Base-by-base conservation (phyloP, 768 basidiomycete species). In the Cubamyces lactineus region DNA sequence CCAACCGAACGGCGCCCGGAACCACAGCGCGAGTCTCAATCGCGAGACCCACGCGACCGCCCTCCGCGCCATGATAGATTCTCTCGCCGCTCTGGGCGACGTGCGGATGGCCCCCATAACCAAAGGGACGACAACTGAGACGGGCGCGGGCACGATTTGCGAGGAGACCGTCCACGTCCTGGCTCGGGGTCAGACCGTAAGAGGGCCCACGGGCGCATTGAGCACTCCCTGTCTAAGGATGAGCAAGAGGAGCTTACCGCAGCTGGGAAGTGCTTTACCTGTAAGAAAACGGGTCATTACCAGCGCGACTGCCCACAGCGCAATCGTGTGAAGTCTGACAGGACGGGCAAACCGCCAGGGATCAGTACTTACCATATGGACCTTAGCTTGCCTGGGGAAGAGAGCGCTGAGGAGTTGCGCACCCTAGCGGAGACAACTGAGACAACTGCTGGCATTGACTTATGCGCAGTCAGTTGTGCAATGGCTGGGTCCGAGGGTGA, bases 181-280 rank as follows among this genome's bases (percentile, higher is more conserved):
- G 34, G 34, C 34, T 34, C 34, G 9, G 9, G 34, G 9, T 1
- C 34, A 34, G 34, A 11, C 6, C 11, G 28, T 28, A 28, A 28
- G 28, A 28, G 7, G 28, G 3, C 28, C 28, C 3, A 7, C 28
- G 28, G 28, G 4, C 7, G 28, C 3, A 3, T 28, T 28, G 28
- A 7, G 28, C 28, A 28, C 34, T 4, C 9, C 34, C 53, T 63
- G 34, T 43, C 30, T 12, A 42, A 56, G 4, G 30, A 30, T 3
- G 63, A 65, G 19, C 26, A 50, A 38, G 46, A 30, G 9, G 47
- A 62, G 19, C 40, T 62, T 0, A 2, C 5, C 0, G 58, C 52
- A 1, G 57, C 53, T 0, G 61, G 61, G n/a, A 56, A 57, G 28
- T 67, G 66, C 45, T 67, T 65, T 45, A 4, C 3, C 9, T 67